Evolutionary conservation across 169 alveolate genomes (phyloP).

Genomic region (Theileria sp.): DNA sequence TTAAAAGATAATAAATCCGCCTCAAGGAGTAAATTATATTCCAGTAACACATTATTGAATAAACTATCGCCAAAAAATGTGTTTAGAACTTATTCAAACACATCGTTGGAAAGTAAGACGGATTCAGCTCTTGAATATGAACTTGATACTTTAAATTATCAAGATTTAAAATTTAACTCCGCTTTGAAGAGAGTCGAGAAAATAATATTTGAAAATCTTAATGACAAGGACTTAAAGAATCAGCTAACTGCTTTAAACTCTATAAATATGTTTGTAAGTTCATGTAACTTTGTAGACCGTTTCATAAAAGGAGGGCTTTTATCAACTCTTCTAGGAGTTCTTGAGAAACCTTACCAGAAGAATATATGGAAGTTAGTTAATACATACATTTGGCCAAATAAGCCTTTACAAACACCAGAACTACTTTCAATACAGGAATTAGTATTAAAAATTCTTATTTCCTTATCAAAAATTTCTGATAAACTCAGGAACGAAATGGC

Average conservation of each 20-base stretch:
- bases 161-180: not conserved
- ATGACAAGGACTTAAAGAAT: constrained; percentile 30
- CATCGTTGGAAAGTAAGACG: not conserved
- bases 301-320: constrained; percentile 9
- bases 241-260: constrained; percentile 32
- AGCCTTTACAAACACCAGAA: not conserved
- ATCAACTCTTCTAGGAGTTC: constrained; percentile 23
- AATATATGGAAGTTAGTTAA: constrained; percentile 31
- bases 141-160: not conserved
- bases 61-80: not conserved
- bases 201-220: not conserved
- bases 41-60: not conserved
- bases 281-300: not conserved
- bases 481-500: constrained; percentile 19
- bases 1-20: not conserved
- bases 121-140: not conserved
- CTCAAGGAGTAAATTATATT: not conserved
- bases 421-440: constrained; percentile 13
- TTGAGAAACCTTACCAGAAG: constrained; percentile 46
- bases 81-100: not conserved
- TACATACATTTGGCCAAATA: constrained; percentile 41
- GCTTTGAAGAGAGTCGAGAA: constrained; percentile 17
- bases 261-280: constrained; percentile 16
- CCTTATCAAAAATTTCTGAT: constrained; percentile 2
- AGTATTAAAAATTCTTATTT: constrained; percentile 20